A percentile compares a stretch with the other conserved stretches of the same genome.
Evolutionary conservation across 768 basidiomycete genomes (phyloP).

Genomic region (Crucibulum laeve): DNA sequence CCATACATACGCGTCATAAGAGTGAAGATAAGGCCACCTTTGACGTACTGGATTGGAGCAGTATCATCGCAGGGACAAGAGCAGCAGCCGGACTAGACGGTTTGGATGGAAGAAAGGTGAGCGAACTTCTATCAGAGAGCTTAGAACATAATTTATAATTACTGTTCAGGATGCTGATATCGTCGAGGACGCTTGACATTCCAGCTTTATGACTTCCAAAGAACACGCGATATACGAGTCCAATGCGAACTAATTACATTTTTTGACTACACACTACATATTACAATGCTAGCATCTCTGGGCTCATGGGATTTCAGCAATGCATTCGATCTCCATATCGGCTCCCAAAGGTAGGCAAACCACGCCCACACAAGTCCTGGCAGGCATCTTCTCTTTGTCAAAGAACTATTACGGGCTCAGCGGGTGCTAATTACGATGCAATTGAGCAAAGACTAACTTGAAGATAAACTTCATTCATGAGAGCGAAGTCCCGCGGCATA

Average conservation of each 20-base stretch:
- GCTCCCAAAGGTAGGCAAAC: conserved; percentile 46
- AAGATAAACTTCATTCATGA: conserved; percentile 35
- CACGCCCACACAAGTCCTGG: conserved; percentile 58
- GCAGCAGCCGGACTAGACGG: conserved; percentile 65
- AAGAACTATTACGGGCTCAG: conserved; percentile 36
- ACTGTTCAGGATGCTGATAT: not conserved
- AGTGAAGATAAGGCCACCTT: conserved; percentile 41
- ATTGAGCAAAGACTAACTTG: conserved; percentile 17
- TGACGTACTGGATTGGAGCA: conserved; percentile 78
- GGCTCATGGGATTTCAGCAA: conserved; percentile 29
- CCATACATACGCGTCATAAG: conserved; percentile 50
- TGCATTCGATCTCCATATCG: conserved; percentile 59
- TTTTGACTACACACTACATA: too few species aligned
- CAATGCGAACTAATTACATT: too few species aligned
- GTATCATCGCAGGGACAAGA: conserved; percentile 71
- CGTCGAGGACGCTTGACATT: not conserved
- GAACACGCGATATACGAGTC: too few species aligned
- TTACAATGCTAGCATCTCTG: not conserved
- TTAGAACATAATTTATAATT: not conserved
- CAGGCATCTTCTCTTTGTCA: conserved; percentile 37
- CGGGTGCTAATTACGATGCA: not conserved
- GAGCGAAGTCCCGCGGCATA: conserved; percentile 29
- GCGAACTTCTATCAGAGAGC: conserved; percentile 1
- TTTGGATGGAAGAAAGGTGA: conserved; percentile 32
- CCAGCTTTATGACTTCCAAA: not conserved